phyloP scores from a whole-genome alignment of 2,329 filamentous ascomycete genomes.

The Blastomyces emzantsi region DNA sequence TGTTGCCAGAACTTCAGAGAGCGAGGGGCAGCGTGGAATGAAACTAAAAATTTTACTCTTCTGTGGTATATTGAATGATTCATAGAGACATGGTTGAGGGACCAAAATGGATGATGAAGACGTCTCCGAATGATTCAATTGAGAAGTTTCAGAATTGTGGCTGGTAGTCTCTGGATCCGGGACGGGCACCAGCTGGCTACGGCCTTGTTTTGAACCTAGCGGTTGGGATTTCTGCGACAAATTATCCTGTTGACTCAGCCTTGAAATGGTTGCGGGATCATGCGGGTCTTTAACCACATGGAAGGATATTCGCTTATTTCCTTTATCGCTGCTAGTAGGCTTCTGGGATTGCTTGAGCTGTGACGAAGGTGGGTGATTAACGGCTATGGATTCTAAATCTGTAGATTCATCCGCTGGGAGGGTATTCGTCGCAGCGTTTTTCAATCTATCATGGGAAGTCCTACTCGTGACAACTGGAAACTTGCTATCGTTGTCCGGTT shows the following conservation, averaged over 20 bases:
- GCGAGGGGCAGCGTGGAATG: conserved; percentile 19
- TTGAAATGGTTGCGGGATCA: conserved; percentile 53
- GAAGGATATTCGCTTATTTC: conserved; percentile 50
- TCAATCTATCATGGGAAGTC: background rate
- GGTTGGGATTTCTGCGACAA: conserved; percentile 23
- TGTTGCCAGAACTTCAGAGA: conserved; percentile 45
- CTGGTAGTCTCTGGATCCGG: background rate
- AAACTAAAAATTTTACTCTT: conserved; percentile 22
- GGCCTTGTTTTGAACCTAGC: background rate
- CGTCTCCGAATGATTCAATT: background rate
- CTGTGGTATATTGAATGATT: conserved; percentile 25
- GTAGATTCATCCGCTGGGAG: background rate
- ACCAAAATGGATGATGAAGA: conserved; percentile 18
- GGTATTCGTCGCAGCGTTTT: too few species aligned
- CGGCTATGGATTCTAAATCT: background rate
- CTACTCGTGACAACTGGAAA: background rate
- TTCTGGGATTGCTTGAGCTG: conserved; percentile 23
- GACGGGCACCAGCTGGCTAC: background rate
- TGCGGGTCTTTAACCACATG: conserved; percentile 68
- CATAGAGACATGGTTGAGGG: conserved; percentile 18
- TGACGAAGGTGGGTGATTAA: conserved; percentile 17
- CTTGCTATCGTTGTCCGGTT: conserved; percentile 5
- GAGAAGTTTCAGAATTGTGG: background rate
- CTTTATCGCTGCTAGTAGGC: conserved; percentile 22
- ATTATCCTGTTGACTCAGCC: conserved; percentile 57